phyloP scores from a whole-genome alignment of 1,139 yeast species.

The Pichia sp. region DNA sequence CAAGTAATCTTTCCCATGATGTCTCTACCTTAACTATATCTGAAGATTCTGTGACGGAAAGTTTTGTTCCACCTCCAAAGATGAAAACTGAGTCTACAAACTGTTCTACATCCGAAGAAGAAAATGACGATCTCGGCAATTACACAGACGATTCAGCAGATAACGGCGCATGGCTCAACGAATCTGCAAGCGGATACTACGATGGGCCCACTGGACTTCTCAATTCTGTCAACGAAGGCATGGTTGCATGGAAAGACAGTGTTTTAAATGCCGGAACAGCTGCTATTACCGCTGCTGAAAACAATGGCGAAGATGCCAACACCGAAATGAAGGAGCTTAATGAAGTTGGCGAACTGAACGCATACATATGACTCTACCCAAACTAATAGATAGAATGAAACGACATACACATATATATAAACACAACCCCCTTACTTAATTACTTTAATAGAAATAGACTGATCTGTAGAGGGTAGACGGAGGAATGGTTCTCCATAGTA shows the following conservation, averaged over 20 bases:
- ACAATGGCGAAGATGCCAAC: not conserved
- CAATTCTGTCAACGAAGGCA: slow-evolving; percentile 35
- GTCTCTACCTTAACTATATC: no score
- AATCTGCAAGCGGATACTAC: slow-evolving; percentile 32
- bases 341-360: slow-evolving; percentile 12
- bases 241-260: slow-evolving; percentile 24
- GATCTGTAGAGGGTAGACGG: no score
- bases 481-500: no score
- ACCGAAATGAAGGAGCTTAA: slow-evolving; percentile 5
- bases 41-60: no score
- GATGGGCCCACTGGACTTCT: slow-evolving; percentile 73
- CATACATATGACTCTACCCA: slow-evolving; percentile 4
- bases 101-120: no score
- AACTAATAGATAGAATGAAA: not conserved
- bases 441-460: no score
- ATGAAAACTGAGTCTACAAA: not conserved
- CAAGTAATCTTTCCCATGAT: no score
- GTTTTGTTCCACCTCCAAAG: not conserved
- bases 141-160: slow-evolving; percentile 11
- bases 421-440: no score
- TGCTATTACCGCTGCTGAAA: not conserved
- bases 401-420: not conserved
- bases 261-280: not conserved
- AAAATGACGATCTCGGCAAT: slow-evolving; percentile 1
- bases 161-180: slow-evolving; percentile 21